These are phyloP conservation scores for Russula earlei DNA, from an alignment of 768 basidiomycete genomes.

Conservation along the genomic window DNA sequence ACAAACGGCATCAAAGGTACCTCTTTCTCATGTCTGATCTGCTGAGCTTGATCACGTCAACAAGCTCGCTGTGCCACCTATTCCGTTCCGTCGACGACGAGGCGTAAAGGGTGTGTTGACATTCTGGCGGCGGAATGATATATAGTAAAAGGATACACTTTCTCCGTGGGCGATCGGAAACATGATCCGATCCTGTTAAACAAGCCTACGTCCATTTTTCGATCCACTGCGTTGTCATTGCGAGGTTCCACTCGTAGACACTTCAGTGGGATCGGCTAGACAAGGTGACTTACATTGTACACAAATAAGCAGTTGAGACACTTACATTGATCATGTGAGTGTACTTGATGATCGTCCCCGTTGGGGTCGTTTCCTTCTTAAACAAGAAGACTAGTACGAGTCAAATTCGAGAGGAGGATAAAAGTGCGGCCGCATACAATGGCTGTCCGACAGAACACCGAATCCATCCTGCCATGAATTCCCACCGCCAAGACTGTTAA, in stretches of 20 bases:
- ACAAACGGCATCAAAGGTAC: constrained; percentile 29
- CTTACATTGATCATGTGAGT: not conserved
- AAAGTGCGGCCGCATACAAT: not conserved
- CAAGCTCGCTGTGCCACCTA: not conserved
- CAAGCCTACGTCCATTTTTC: not conserved
- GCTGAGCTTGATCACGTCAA: not conserved
- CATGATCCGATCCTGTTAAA: not conserved
- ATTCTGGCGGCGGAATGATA: not conserved
- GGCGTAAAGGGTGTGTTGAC: not conserved
- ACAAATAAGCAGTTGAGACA: not conserved
- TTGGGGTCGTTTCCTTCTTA: not conserved
- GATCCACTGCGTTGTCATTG: not conserved
- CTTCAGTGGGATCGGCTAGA: not conserved
- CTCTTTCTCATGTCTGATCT: constrained; percentile 17
- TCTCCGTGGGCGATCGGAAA: not conserved
- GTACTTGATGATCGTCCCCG: not conserved
- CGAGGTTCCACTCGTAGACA: not conserved
- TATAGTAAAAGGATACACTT: not conserved
- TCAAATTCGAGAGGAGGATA: not conserved
- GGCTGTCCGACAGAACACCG: not conserved
- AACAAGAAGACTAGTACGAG: not conserved
- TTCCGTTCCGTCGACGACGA: not conserved
- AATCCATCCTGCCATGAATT: not conserved
- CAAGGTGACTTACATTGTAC: not conserved
- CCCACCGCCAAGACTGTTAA: not conserved